Base-by-base conservation (phyloP, 1,139 yeast species). In the Sugiyamaella xylanicola region DNA sequence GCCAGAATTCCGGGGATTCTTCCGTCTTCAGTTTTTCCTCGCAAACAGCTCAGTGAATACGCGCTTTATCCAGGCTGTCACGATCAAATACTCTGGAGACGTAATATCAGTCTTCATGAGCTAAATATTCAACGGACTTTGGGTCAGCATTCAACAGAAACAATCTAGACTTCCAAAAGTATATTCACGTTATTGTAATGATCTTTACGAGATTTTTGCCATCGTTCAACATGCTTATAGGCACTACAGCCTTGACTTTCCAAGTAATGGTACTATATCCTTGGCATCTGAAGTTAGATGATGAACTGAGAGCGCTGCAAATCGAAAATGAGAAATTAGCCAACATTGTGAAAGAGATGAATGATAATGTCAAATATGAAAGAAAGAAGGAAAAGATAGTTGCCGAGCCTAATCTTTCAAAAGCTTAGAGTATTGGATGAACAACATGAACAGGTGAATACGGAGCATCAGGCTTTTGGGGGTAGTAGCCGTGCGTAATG, bases 211-310 rank as follows among this genome's bases (percentile, higher is more conserved):
- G 58, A 20, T 55, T 52, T 42, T 22, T 57, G 21, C 60, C 60
- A 21, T 57, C 60, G 22, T 53, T 57, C 29, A 57, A 57, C 44
- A 48, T 55, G 55, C 58, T 57, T 9, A 57, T 57, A 17, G 60
- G 60, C 17, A 55, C 58, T 19, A 57, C 60, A 2, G 60, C 60
- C 22, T 46, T 57, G 45, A 57, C 55, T 17, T 57, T 57, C 42
- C 60, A 57, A 36, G 56, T 57, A 11, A 43, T 45, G 50, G 60
- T 57, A 11, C 29, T 57, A 22, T 57, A 57, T 45, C 60, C 60
- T 8, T 57, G 60, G 60, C 60, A 57, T 29, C 19, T 57, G 22
- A 57, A 57, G 49, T 52, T 57, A 8, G 60, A 57, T 40, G 60
- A 57, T n/a, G 58, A 57, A 40, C 48, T 57, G 8, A 42, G 42